These are phyloP conservation scores for Saccharomycopsis sp. DNA, from an alignment of 805 yeast species.

Conservation along the genomic window DNA sequence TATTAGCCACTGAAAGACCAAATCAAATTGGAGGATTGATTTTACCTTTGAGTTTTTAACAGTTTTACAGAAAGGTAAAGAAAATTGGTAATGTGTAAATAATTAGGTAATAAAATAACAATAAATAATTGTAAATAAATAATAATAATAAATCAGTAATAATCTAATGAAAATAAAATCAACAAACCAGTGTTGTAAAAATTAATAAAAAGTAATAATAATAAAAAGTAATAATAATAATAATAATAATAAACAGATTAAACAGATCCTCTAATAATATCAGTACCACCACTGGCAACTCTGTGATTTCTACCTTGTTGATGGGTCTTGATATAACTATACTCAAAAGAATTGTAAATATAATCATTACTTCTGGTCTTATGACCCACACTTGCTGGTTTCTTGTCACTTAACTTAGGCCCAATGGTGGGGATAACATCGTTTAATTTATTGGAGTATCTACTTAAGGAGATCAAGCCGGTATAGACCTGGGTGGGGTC, in stretches of 20 bases:
- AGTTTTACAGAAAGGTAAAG: neutral
- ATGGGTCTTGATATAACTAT: constrained; percentile 16
- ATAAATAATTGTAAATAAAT: neutral
- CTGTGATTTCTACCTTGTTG: constrained; percentile 14
- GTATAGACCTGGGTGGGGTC: constrained; percentile 77
- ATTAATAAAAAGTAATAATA: too few species aligned
- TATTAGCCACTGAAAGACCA: constrained; percentile 74
- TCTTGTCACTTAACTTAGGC: constrained; percentile 35
- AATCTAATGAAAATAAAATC: neutral
- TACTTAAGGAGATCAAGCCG: constrained; percentile 61
- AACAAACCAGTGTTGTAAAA: too few species aligned
- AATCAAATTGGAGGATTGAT: constrained; percentile 62
- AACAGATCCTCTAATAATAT: constrained; percentile 15
- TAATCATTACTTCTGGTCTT: constrained; percentile 14
- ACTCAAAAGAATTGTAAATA: constrained; percentile 17
- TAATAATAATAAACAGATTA: too few species aligned
- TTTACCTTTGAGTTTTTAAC: constrained; percentile 53
- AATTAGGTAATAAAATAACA: neutral
- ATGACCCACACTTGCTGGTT: constrained; percentile 1
- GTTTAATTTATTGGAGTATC: constrained; percentile 51
- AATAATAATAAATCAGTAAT: neutral
- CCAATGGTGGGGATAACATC: constrained; percentile 44
- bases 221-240: too few species aligned
- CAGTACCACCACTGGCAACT: constrained; percentile 17
- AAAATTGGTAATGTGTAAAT: neutral